These are phyloP conservation scores for Pythium oligandrum DNA, from an alignment of 352 stramenopile genomes.

Conservation along the genomic window DNA sequence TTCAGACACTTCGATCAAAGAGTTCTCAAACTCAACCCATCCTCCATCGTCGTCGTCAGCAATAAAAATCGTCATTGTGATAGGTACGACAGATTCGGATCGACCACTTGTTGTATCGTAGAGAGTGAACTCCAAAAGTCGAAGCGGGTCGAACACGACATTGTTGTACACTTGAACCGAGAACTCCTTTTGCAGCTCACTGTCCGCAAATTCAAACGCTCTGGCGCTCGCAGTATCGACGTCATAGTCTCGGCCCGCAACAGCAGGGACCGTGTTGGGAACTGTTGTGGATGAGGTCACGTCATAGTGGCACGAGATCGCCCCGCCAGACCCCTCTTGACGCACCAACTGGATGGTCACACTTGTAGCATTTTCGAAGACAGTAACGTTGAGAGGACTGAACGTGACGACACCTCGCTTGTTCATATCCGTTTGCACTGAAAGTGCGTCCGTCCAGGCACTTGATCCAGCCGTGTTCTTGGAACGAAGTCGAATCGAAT, in stretches of 20 bases:
- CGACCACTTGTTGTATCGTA: constrained; percentile 34
- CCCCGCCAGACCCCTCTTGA: constrained; percentile 39
- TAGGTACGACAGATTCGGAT: constrained; percentile 20
- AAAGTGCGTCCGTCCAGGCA: constrained; percentile 23
- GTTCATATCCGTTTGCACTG: constrained; percentile 36
- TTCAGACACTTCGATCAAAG: constrained; percentile 22
- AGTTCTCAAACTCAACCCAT: constrained; percentile 32
- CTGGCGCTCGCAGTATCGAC: constrained; percentile 14
- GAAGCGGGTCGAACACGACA: constrained; percentile 22
- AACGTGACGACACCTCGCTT: constrained; percentile 34
- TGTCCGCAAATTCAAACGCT: constrained; percentile 32
- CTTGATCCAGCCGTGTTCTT: constrained; percentile 35
- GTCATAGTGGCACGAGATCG: constrained; percentile 34
- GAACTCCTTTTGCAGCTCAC: constrained; percentile 30
- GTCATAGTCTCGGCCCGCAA: constrained; percentile 26
- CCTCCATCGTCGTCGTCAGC: constrained; percentile 54
- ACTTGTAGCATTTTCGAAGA: constrained; percentile 38
- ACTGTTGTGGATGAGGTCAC: constrained; percentile 3
- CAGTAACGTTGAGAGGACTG: constrained; percentile 7
- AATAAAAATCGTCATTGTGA: constrained; percentile 27
- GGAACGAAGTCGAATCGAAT: constrained; percentile 28
- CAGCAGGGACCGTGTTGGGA: constrained; percentile 8
- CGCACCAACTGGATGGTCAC: constrained; percentile 34
- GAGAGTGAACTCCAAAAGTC: constrained; percentile 26
- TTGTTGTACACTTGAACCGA: constrained; percentile 39